These are phyloP conservation scores for Neofusicoccum kwambonambiense DNA, from an alignment of 2,329 filamentous ascomycete species.

Conservation along the genomic window DNA sequence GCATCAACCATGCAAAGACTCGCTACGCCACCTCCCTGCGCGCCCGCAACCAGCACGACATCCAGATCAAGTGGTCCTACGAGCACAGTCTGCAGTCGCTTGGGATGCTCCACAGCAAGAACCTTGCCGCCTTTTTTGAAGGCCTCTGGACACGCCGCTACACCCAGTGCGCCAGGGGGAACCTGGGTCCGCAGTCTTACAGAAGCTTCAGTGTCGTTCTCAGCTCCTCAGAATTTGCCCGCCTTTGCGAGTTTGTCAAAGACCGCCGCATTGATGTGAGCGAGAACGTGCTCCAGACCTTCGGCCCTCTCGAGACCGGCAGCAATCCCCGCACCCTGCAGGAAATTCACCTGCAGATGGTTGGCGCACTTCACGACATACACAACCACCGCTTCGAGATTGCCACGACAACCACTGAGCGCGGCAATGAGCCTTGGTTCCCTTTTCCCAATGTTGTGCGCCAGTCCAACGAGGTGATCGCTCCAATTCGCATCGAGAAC, in stretches of 20 bases:
- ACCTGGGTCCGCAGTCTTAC: background rate
- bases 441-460: conserved; percentile 13
- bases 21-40: conserved; percentile 16
- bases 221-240: background rate
- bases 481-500: background rate
- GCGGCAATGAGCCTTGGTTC: conserved; percentile 13
- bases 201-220: conserved; percentile 13
- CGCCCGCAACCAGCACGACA: conserved; percentile 3
- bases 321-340: background rate
- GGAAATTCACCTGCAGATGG: conserved; percentile 3
- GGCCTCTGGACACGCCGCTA: conserved; percentile 3
- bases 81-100: background rate
- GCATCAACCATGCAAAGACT: conserved; percentile 14
- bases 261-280: background rate
- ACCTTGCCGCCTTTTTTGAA: background rate
- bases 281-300: conserved; percentile 10
- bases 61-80: conserved; percentile 6
- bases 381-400: background rate
- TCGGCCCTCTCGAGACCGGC: background rate
- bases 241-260: background rate
- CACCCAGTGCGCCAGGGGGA: background rate
- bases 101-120: background rate
- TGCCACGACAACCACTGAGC: background rate
- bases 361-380: background rate
- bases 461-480: background rate